Evolutionary conservation across 2,329 filamentous ascomycete genomes (phyloP).

Genomic region (Dactylellina leptospora): DNA sequence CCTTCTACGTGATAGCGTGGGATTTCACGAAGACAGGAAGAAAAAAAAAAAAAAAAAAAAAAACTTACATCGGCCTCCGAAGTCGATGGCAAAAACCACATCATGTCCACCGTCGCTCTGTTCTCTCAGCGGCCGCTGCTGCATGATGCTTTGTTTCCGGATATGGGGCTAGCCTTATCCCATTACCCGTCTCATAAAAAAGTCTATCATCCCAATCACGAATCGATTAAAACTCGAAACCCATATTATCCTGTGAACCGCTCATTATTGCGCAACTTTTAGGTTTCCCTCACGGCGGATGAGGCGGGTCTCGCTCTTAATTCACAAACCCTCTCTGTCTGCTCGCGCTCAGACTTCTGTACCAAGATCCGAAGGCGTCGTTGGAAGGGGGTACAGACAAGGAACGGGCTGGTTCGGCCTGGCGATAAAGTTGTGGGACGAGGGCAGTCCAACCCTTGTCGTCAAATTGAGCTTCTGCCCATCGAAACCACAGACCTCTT

Average conservation of each 20-base stretch:
- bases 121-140: neutral
- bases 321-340: too few species aligned
- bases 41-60: too few species aligned
- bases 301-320: conserved; percentile 49
- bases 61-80: conserved; percentile 24
- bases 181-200: too few species aligned
- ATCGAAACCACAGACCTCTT: conserved; percentile 52
- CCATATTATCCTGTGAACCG: too few species aligned
- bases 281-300: conserved; percentile 34
- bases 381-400: conserved; percentile 5
- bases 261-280: conserved; percentile 51
- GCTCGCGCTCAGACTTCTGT: conserved; percentile 43
- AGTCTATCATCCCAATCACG: too few species aligned
- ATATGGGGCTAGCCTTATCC: conserved; percentile 26
- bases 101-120: neutral
- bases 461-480: conserved; percentile 27
- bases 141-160: conserved; percentile 20
- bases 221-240: neutral
- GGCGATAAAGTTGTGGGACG: conserved; percentile 37
- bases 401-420: conserved; percentile 25
- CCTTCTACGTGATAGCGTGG: conserved; percentile 6
- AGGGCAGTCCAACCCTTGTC: conserved; percentile 33
- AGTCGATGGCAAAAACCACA: too few species aligned
- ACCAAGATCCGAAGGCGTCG: conserved; percentile 54
- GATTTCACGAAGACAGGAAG: neutral